phyloP scores from a whole-genome alignment of 23 red algal genomes.

The Agarophyton chilense region DNA sequence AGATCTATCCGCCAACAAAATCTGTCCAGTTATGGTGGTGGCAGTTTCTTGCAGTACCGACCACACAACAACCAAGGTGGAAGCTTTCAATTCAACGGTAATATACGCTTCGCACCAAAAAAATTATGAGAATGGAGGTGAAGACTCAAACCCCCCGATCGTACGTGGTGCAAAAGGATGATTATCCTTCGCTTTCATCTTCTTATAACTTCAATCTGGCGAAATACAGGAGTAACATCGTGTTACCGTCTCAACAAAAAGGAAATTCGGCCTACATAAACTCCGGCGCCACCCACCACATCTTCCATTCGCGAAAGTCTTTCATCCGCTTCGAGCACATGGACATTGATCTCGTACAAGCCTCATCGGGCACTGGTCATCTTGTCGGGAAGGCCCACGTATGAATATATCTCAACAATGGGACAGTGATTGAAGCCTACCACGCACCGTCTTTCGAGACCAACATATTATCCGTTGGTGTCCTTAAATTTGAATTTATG shows the following conservation, averaged over 20 bases:
- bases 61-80: neutral
- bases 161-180: neutral
- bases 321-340: conserved; percentile 16
- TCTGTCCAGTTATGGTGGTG: neutral
- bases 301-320: neutral
- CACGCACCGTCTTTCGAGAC: neutral
- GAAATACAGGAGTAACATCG: neutral
- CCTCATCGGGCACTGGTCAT: neutral
- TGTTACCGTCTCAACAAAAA: neutral
- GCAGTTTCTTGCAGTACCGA: neutral
- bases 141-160: neutral
- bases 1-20: neutral
- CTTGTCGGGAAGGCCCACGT: neutral
- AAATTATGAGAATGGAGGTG: neutral
- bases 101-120: neutral
- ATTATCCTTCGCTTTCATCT: neutral
- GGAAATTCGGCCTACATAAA: conserved; percentile 2
- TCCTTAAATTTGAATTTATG: neutral
- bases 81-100: neutral
- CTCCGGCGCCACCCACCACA: conserved; percentile 40
- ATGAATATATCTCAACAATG: neutral
- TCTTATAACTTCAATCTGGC: neutral
- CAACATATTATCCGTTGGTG: conserved; percentile 8
- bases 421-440: neutral
- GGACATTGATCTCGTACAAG: neutral